phyloP scores from a whole-genome alignment of 306 rosid species.

The Fagus crenata region DNA sequence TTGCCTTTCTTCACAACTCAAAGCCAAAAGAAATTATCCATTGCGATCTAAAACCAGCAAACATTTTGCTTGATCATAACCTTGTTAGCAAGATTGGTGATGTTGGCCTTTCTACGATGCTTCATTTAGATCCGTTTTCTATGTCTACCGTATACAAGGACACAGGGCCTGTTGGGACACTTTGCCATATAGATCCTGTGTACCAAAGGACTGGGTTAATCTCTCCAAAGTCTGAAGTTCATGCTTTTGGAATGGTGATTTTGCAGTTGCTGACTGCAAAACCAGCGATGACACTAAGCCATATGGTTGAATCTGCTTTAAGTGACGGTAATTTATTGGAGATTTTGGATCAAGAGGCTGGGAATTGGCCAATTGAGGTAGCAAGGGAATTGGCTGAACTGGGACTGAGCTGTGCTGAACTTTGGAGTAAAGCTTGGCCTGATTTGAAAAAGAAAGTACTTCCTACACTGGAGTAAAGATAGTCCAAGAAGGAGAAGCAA shows the following conservation, averaged over 20 bases:
- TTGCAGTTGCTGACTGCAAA: conserved; percentile 83
- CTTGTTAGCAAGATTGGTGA: conserved; percentile 93
- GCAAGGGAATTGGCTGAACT: conserved; percentile 62
- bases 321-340: conserved; percentile 41
- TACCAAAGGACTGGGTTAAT: conserved; percentile 75
- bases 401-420: conserved; percentile 83
- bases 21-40: conserved; percentile 90
- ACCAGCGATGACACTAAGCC: conserved; percentile 75
- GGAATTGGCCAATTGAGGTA: conserved; percentile 82
- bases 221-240: conserved; percentile 84
- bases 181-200: conserved; percentile 92
- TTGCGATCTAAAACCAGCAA: conserved; percentile 92
- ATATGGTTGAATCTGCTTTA: conserved; percentile 76
- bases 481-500: no score
- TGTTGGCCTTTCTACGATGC: conserved; percentile 77
- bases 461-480: conserved; percentile 49
- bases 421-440: conserved; percentile 84
- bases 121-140: conserved; percentile 50
- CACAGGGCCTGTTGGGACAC: conserved; percentile 79
- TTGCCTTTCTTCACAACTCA: conserved; percentile 80
- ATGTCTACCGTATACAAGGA: conserved; percentile 52
- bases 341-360: conserved; percentile 74
- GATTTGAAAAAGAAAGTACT: conserved; percentile 67
- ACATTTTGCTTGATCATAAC: conserved; percentile 83
- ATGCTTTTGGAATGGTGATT: conserved; percentile 92